phyloP scores from a whole-genome alignment of 2,329 filamentous ascomycete genomes.

The Penicillium polonicum region DNA sequence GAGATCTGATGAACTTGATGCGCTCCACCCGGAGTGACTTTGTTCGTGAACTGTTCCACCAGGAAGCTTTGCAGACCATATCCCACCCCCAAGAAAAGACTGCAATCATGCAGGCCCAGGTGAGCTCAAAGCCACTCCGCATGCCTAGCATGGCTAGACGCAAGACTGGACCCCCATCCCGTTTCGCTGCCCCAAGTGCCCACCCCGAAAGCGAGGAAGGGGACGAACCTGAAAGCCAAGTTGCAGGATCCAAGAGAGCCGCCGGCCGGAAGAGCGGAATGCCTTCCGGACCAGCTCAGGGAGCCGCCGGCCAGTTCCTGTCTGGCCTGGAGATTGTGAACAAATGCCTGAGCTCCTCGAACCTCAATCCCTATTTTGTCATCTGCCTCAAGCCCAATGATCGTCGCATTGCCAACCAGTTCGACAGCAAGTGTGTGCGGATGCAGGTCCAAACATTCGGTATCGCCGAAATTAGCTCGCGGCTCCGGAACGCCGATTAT shows the following conservation, averaged over 20 bases:
- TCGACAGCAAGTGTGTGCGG: constrained; percentile 96
- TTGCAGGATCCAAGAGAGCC: constrained; percentile 30
- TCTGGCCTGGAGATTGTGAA: constrained; percentile 86
- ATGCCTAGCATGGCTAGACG: constrained; percentile 88
- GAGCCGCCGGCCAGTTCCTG: constrained; percentile 89
- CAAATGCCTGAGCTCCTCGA: constrained; percentile 75
- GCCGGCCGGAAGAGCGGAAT: constrained; percentile 41
- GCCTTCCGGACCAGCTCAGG: constrained; percentile 59
- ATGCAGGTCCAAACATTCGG: constrained; percentile 93
- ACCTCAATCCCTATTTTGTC: constrained; percentile 91
- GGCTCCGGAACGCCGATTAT: constrained; percentile 89
- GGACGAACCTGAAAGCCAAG: constrained; percentile 39
- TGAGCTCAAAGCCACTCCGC: constrained; percentile 91
- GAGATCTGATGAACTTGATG: constrained; percentile 92
- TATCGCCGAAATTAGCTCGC: constrained; percentile 94
- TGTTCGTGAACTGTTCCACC: constrained; percentile 86
- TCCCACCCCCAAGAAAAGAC: constrained; percentile 88
- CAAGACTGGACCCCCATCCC: constrained; percentile 60
- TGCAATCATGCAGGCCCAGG: constrained; percentile 91
- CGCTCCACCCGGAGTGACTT: constrained; percentile 85
- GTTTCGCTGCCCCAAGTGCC: constrained; percentile 35
- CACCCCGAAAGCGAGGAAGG: constrained; percentile 41
- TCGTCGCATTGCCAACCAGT: constrained; percentile 94
- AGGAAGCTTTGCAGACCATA: constrained; percentile 87
- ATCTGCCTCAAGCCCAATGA: constrained; percentile 98